These are phyloP conservation scores for Sordariomycetes sp. DNA, from an alignment of 2,329 filamentous ascomycete genomes.

Conservation along the genomic window DNA sequence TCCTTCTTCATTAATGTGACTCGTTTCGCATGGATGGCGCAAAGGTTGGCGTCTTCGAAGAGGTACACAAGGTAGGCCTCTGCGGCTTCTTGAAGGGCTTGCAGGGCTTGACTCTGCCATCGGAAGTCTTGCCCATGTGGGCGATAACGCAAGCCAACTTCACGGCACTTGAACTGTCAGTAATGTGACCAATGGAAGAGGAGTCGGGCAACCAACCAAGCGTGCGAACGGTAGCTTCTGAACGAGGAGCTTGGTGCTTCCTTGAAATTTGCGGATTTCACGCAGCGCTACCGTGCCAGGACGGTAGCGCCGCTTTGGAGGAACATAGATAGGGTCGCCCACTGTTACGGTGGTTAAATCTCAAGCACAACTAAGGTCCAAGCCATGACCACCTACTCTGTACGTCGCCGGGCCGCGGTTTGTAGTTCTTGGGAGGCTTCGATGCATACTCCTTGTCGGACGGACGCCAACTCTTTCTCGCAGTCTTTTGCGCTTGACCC, in stretches of 20 bases:
- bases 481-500: constrained; percentile 1
- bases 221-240: constrained; percentile 72
- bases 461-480: constrained; percentile 7
- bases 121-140: constrained; percentile 62
- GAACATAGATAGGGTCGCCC: constrained; percentile 61
- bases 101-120: constrained; percentile 94
- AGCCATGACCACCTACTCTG: constrained; percentile 21
- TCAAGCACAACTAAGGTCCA: no score
- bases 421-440: constrained; percentile 6
- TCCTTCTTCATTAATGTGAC: constrained; percentile 98
- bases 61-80: constrained; percentile 93
- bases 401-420: constrained; percentile 27
- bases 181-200: constrained; percentile 5
- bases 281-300: constrained; percentile 80
- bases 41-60: constrained; percentile 79
- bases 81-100: constrained; percentile 88
- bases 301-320: constrained; percentile 55
- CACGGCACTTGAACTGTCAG: constrained; percentile 43
- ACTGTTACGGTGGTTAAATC: no score
- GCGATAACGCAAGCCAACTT: constrained; percentile 60
- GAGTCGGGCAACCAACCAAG: constrained; percentile 40
- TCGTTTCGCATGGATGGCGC: constrained; percentile 91
- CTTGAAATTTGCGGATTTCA: constrained; percentile 88
- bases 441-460: constrained; percentile 6
- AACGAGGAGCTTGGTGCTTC: constrained; percentile 78